phyloP scores from a whole-genome alignment of 176 grass and related monocot species.

The Tuctoria greenei region DNA sequence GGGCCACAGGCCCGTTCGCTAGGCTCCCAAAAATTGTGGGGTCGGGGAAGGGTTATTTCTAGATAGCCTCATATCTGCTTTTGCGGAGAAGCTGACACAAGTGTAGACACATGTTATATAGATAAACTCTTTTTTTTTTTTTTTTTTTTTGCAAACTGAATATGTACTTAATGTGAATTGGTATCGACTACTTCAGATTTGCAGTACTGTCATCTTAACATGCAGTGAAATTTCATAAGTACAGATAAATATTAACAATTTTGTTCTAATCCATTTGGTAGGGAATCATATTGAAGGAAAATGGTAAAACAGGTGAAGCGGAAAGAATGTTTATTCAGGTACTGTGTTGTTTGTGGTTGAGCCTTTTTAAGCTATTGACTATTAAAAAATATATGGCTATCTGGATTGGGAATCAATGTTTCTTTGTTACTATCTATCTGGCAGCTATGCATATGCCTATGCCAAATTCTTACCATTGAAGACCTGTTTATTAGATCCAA shows the following conservation, averaged over 20 bases:
- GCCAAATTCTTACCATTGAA: no score
- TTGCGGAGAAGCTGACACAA: no score
- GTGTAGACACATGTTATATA: neutral
- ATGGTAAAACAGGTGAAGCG: slow-evolving; percentile 76
- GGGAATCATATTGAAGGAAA: slow-evolving; percentile 94
- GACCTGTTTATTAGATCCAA: neutral
- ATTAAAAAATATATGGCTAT: neutral
- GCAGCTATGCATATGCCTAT: neutral
- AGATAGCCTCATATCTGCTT: no score
- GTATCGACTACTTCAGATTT: neutral
- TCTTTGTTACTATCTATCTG: neutral
- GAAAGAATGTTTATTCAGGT: slow-evolving; percentile 99
- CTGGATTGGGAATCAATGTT: neutral
- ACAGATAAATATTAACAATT: neutral
- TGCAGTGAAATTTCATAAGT: neutral
- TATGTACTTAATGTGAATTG: neutral
- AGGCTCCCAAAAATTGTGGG: no score
- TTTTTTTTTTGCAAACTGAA: neutral
- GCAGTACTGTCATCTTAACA: neutral
- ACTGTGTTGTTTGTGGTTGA: slow-evolving; percentile 24
- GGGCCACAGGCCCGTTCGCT: no score
- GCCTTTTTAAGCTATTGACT: neutral
- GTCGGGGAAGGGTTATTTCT: no score
- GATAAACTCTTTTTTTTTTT: neutral
- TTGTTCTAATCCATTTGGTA: slow-evolving; percentile 38